Evolutionary conservation across 2,329 filamentous ascomycete genomes (phyloP).

Genomic region (Penicillium sp.): DNA sequence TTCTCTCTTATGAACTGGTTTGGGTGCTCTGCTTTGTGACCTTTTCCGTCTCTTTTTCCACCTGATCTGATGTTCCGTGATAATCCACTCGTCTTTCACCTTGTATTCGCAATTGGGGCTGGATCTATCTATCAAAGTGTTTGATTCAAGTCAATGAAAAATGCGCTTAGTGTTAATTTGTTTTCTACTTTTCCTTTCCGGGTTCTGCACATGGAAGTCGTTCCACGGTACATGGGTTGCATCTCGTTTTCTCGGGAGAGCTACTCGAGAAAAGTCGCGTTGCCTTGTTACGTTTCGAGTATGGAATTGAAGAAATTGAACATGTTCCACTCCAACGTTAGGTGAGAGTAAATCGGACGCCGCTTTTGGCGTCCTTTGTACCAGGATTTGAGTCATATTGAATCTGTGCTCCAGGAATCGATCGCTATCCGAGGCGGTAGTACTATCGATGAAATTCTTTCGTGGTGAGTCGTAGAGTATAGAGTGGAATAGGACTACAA

Average conservation of each 20-base stretch:
- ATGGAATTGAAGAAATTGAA: background rate
- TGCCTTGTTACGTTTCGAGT: background rate
- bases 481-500: no score
- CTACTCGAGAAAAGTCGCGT: background rate
- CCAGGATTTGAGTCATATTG: no score
- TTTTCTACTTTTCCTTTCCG: background rate
- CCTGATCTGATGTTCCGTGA: slow-evolving; percentile 1
- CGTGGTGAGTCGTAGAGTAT: no score
- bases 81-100: slow-evolving; percentile 5
- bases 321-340: background rate
- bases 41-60: slow-evolving; percentile 5
- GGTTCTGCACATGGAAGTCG: slow-evolving; percentile 1
- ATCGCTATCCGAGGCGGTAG: no score
- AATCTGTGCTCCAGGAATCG: no score
- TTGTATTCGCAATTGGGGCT: slow-evolving; percentile 11
- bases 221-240: background rate
- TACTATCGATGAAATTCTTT: no score
- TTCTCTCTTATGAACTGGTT: slow-evolving; percentile 6
- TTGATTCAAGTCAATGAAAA: slow-evolving; percentile 14
- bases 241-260: background rate
- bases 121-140: slow-evolving; percentile 10
- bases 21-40: slow-evolving; percentile 6
- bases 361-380: no score
- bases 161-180: slow-evolving; percentile 9
- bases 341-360: no score